A percentile compares a stretch with the other conserved stretches of the same genome.
Conservation (phyloP, 2,329 filamentous ascomycete genomes). For the Fusarium temperatum region DNA sequence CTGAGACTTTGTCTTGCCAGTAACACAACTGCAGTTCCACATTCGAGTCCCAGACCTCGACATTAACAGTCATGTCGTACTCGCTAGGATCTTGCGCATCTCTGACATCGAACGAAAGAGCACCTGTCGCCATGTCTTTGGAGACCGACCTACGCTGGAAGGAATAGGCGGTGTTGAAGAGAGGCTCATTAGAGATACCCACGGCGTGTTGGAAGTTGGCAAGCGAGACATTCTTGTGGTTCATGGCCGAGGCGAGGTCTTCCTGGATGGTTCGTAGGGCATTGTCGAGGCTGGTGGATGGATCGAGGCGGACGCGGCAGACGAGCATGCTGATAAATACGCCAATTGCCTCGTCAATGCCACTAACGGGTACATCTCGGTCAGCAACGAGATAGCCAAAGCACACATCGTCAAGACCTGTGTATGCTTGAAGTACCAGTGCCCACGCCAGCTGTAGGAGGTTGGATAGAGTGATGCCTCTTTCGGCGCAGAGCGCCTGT, state of each 20-base stretch:
- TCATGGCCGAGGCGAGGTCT: constrained; percentile 6
- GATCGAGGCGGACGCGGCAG: background rate
- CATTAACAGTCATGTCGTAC: constrained; percentile 36
- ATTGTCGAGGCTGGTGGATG: background rate
- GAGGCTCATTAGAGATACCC: constrained; percentile 6
- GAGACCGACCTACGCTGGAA: constrained; percentile 29
- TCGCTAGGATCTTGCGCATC: constrained; percentile 31
- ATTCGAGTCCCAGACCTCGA: constrained; percentile 33
- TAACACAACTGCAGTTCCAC: constrained; percentile 34
- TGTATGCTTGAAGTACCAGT: constrained; percentile 24
- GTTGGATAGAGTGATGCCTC: constrained; percentile 20
- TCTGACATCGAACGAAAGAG: constrained; percentile 22
- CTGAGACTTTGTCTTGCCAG: constrained; percentile 35
- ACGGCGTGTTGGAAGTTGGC: constrained; percentile 3
- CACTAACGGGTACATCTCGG: background rate
- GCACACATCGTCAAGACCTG: constrained; percentile 20
- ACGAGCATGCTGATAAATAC: constrained; percentile 32
- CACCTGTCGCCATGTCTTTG: constrained; percentile 14
- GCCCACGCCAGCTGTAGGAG: constrained; percentile 25
- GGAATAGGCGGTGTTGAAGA: constrained; percentile 37
- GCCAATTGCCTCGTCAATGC: constrained; percentile 18
- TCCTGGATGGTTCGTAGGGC: background rate
- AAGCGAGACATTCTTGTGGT: constrained; percentile 13
- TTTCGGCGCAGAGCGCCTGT: background rate
- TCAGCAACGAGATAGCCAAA: constrained; percentile 22